Base-by-base conservation (phyloP, 2,329 filamentous ascomycete genomes). In the Penicillium sp. region DNA sequence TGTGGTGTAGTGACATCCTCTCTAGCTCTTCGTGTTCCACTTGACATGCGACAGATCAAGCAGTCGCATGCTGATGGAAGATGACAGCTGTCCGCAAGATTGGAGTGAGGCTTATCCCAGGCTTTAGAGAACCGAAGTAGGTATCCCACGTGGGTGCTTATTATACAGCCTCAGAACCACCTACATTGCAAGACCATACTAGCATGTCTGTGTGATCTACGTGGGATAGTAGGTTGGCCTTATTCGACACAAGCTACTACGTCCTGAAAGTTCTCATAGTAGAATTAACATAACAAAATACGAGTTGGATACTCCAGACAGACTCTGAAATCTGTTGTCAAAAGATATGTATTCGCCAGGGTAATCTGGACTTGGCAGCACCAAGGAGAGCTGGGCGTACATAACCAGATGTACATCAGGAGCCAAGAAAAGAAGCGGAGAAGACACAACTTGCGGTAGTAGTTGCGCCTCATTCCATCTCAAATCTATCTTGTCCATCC, bases 361-460 rank as follows among this genome's bases (percentile, higher is more conserved):
- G 45, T 29, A 42, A 48, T 41, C 18, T 30, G 46, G 38, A 22
- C 45, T 29, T 37, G 47, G 37, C 27, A 28, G 33, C 33, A 46
- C 12, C 30, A 31, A 44, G 49, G 16, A 45, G 41, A 52, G 14
- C 52, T 50, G 41, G 13, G 27, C 49, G 58, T 56, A 56, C 59
- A 61, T 61, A 44, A 55, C 59, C 59, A 50, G 59, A 60, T 61
- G 59, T 51, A 58, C 59, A 51, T 31, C 47, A 52, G 46, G 47
- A 51, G 39, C 54, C 50, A 47, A 41, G 50, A 46, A 11, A 37
- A 45, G 41, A 48, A 40, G 47, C 27, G 5, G 38, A 49, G 40
- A 37, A 34, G 46, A 22, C 30, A 41, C 35, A 49, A 28, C 3
- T 11, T 38, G 46, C 41, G 12, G 30, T 40, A 11, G 12, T 19